These are phyloP conservation scores for Ilex asprella DNA, from an alignment of 257 asterid species.

Conservation along the genomic window DNA sequence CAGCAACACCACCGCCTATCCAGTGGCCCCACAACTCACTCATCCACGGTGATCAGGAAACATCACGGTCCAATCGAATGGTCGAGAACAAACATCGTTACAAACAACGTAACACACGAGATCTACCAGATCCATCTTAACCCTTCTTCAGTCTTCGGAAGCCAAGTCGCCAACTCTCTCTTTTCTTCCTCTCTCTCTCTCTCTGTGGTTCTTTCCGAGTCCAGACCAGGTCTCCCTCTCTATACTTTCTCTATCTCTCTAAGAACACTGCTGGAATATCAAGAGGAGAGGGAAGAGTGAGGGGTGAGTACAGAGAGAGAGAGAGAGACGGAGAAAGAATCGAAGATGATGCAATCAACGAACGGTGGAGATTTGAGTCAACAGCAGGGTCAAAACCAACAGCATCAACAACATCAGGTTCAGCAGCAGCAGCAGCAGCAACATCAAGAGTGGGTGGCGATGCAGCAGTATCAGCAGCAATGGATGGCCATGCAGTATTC, in stretches of 20 bases:
- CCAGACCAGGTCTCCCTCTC: too few relatives aligned
- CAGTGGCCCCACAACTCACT: constrained; percentile 18
- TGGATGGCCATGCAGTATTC: constrained; percentile 98
- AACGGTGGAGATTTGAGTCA: constrained; percentile 82
- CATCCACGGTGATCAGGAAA: constrained; percentile 31
- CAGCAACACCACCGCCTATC: constrained; percentile 39
- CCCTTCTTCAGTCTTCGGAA: constrained; percentile 23
- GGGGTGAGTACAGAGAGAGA: too few relatives aligned
- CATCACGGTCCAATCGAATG: constrained; percentile 16
- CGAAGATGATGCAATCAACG: constrained; percentile 26
- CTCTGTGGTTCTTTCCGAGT: constrained; percentile 1
- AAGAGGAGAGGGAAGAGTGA: too few relatives aligned
- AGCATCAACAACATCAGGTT: constrained; percentile 46
- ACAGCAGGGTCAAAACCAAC: constrained; percentile 17
- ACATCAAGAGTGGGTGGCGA: constrained; percentile 11
- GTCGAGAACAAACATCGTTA: constrained; percentile 25
- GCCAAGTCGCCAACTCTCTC: constrained; percentile 36
- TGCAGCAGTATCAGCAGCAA: constrained; percentile 57
- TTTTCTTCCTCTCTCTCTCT: constrained; percentile 28
- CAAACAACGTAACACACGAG: constrained; percentile 36
- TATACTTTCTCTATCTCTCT: too few relatives aligned
- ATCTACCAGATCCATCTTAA: constrained; percentile 54
- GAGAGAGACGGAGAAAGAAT: constrained; percentile 15
- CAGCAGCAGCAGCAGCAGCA: constrained; percentile 31
- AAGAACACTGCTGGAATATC: background rate